Conservation (phyloP, 140 eudicot genomes). For the Flaveria floridana region DNA sequence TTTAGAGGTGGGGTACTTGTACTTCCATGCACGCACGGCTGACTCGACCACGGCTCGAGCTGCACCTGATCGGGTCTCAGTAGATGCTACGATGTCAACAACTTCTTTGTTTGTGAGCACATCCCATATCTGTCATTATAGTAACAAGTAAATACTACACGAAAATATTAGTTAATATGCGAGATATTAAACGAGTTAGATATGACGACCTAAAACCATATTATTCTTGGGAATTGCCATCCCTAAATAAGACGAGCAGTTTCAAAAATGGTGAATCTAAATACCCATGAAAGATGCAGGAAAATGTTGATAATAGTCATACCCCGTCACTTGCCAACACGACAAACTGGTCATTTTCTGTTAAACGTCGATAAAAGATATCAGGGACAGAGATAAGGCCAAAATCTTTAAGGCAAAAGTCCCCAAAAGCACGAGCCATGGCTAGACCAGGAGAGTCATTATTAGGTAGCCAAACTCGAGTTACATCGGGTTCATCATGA, state of each 20-base stretch:
- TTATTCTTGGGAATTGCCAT: not conserved
- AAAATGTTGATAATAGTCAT: slow-evolving; percentile 20
- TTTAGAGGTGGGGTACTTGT: slow-evolving; percentile 51
- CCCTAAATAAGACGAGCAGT: not conserved
- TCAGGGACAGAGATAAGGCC: slow-evolving; percentile 90
- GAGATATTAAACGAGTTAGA: not conserved
- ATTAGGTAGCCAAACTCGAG: slow-evolving; percentile 90
- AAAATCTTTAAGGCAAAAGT: slow-evolving; percentile 85
- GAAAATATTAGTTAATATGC: not conserved
- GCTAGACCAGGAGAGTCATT: slow-evolving; percentile 88
- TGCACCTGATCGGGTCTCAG: slow-evolving; percentile 45
- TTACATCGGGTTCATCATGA: slow-evolving; percentile 83
- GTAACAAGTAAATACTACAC: slow-evolving; percentile 5
- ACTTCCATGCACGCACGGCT: slow-evolving; percentile 53
- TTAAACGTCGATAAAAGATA: slow-evolving; percentile 60
- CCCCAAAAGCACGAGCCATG: slow-evolving; percentile 98
- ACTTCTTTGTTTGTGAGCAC: slow-evolving; percentile 55
- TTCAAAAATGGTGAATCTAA: not conserved
- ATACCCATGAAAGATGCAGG: not conserved
- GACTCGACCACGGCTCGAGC: slow-evolving; percentile 49
- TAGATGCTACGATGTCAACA: slow-evolving; percentile 46
- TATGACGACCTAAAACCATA: not conserved
- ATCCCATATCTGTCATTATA: slow-evolving; percentile 45
- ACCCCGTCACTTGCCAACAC: slow-evolving; percentile 94
- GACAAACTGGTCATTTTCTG: slow-evolving; percentile 71